Percentiles rank a stretch among this genome's conserved stretches.
These are phyloP conservation scores for Venturia pyrina DNA, from an alignment of 2,329 filamentous ascomycete genomes.

Conservation along the genomic window DNA sequence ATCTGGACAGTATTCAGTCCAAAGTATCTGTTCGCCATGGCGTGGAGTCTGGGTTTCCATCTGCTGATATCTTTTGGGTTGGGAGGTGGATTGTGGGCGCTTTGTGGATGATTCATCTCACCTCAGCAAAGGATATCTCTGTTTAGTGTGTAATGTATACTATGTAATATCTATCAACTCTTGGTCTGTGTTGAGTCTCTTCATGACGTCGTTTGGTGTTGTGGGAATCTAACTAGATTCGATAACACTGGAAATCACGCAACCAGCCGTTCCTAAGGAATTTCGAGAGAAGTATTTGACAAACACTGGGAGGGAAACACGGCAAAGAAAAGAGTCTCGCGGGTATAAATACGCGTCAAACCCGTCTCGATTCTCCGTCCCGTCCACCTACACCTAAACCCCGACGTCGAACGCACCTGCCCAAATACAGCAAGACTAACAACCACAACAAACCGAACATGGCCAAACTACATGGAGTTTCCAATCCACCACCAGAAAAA, in stretches of 20 bases:
- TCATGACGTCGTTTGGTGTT: neutral
- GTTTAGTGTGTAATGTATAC: neutral
- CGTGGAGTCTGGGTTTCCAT: slow-evolving; percentile 80
- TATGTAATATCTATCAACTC: neutral
- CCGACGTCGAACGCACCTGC: neutral
- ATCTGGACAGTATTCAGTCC: slow-evolving; percentile 99
- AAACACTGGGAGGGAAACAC: neutral
- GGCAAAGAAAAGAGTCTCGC: neutral
- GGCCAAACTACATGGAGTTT: neutral
- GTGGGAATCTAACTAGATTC: neutral
- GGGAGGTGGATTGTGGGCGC: slow-evolving; percentile 9
- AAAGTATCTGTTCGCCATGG: slow-evolving; percentile 87
- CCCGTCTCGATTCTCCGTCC: neutral
- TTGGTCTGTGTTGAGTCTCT: neutral
- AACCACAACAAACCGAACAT: neutral
- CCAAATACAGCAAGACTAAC: neutral
- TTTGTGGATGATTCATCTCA: slow-evolving; percentile 1
- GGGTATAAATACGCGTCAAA: neutral
- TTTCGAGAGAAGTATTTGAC: neutral
- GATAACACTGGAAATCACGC: neutral
- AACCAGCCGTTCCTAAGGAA: neutral
- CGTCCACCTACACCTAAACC: neutral
- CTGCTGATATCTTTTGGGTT: slow-evolving; percentile 7
- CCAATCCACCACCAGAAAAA: neutral
- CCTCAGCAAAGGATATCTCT: neutral